phyloP scores from a whole-genome alignment of 2,329 filamentous ascomycete species.

The Microsporum audouinii region DNA sequence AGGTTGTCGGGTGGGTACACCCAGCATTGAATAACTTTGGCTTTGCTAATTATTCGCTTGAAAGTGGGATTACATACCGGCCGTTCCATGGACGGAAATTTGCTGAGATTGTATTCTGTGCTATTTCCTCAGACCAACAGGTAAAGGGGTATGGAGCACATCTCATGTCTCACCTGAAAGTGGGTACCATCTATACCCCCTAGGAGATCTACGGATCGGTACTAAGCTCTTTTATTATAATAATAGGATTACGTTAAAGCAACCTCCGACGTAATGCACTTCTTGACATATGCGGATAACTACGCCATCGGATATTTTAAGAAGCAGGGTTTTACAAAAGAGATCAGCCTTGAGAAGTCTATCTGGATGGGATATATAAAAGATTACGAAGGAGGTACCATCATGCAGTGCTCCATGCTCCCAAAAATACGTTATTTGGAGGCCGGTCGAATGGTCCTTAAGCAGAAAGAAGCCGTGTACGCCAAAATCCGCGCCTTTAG shows the following conservation, averaged over 20 bases:
- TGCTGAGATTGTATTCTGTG: slow-evolving; percentile 97
- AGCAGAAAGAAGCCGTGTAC: slow-evolving; percentile 91
- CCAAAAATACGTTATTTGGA: slow-evolving; percentile 91
- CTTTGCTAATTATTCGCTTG: slow-evolving; percentile 11
- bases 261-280: slow-evolving; percentile 94
- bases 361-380: slow-evolving; percentile 99
- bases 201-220: not conserved
- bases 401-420: slow-evolving; percentile 98
- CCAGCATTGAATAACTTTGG: too few species aligned
- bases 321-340: slow-evolving; percentile 97
- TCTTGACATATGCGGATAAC: slow-evolving; percentile 96
- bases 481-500: slow-evolving; percentile 90
- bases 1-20: slow-evolving; percentile 58
- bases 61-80: slow-evolving; percentile 85
- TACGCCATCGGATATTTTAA: slow-evolving; percentile 99
- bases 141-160: slow-evolving; percentile 98
- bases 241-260: slow-evolving; percentile 79
- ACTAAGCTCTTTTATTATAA: not conserved
- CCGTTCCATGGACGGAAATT: slow-evolving; percentile 87
- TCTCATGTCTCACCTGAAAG: slow-evolving; percentile 94
- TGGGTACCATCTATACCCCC: slow-evolving; percentile 15
- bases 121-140: slow-evolving; percentile 93
- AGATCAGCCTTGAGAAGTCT: slow-evolving; percentile 80
- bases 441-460: slow-evolving; percentile 81
- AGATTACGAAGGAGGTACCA: slow-evolving; percentile 95